Percentiles rank a stretch among this genome's conserved stretches.
phyloP scores from a whole-genome alignment of 2,329 filamentous ascomycete species.

The Neofusicoccum sp. region DNA sequence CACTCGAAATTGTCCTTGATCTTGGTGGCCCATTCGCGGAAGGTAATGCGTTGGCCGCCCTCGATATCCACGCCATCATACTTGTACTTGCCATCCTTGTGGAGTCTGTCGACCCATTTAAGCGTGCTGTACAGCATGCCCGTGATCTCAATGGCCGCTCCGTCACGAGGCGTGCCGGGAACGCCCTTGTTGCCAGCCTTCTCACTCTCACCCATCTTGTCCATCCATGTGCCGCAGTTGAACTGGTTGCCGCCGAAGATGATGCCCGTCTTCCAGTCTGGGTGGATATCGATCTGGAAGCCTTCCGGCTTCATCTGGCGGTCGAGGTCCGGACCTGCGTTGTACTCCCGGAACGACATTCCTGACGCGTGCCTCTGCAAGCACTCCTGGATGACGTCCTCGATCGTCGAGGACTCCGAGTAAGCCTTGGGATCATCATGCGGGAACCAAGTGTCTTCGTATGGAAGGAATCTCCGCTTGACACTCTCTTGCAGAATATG shows the following conservation, averaged over 20 bases:
- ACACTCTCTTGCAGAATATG: constrained; percentile 75
- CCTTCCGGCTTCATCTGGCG: constrained; percentile 90
- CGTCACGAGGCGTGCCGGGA: constrained; percentile 94
- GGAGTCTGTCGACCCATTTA: constrained; percentile 73
- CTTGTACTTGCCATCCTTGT: constrained; percentile 69
- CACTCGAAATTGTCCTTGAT: constrained; percentile 88
- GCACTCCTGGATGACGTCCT: constrained; percentile 90
- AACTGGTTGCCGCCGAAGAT: constrained; percentile 91
- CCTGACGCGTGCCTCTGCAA: constrained; percentile 89
- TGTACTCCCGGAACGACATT: constrained; percentile 91
- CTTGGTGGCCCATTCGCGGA: constrained; percentile 75
- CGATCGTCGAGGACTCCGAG: constrained; percentile 77
- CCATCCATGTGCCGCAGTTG: constrained; percentile 99
- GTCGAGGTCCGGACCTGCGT: constrained; percentile 86
- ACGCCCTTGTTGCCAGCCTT: constrained; percentile 89
- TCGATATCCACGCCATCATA: constrained; percentile 71
- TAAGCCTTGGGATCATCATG: constrained; percentile 82
- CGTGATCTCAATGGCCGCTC: constrained; percentile 92
- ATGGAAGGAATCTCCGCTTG: constrained; percentile 84
- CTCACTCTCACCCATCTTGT: constrained; percentile 99
- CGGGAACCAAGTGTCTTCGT: constrained; percentile 93
- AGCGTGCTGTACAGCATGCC: constrained; percentile 90
- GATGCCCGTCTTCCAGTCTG: constrained; percentile 89
- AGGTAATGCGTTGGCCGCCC: constrained; percentile 65
- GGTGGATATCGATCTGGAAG: constrained; percentile 87